These are phyloP conservation scores for Mortierella hygrophila DNA, from an alignment of 192 early-diverging fungal species.

Conservation along the genomic window DNA sequence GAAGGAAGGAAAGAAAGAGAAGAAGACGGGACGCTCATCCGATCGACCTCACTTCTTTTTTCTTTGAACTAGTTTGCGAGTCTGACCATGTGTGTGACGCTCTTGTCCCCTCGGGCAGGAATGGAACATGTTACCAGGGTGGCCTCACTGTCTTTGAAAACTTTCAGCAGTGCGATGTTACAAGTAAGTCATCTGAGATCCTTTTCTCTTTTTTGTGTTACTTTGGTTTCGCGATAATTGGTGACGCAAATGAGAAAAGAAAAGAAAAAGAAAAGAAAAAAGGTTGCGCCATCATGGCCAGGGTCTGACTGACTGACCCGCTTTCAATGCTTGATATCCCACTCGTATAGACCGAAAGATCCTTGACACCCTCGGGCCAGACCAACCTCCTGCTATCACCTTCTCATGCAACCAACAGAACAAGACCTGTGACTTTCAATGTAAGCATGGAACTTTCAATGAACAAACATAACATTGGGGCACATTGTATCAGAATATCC, in stretches of 20 bases:
- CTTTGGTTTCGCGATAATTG: not conserved
- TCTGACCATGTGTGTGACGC: constrained; percentile 75
- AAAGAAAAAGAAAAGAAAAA: not conserved
- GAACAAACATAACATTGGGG: not conserved
- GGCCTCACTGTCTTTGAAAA: constrained; percentile 77
- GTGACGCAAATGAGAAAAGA: not conserved
- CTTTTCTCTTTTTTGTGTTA: constrained; percentile 17
- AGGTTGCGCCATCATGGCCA: not conserved
- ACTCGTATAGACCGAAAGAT: constrained; percentile 65
- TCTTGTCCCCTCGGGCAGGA: constrained; percentile 74
- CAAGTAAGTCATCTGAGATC: constrained; percentile 67
- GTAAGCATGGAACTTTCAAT: constrained; percentile 48
- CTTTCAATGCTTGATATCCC: not conserved
- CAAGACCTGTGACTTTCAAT: constrained; percentile 80
- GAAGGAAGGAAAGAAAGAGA: not conserved
- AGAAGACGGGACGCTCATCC: not conserved
- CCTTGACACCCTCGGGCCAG: constrained; percentile 66
- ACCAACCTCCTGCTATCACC: constrained; percentile 83
- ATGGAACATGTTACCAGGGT: constrained; percentile 83
- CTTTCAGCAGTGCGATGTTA: constrained; percentile 81
- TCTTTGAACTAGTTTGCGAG: constrained; percentile 68
- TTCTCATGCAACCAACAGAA: constrained; percentile 74
- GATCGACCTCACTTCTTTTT: not conserved
- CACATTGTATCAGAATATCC: not conserved
- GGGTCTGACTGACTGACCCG: not conserved